These are phyloP conservation scores for Conticribra weissflogii DNA, from an alignment of 108 stramenopile species.

Conservation along the genomic window DNA sequence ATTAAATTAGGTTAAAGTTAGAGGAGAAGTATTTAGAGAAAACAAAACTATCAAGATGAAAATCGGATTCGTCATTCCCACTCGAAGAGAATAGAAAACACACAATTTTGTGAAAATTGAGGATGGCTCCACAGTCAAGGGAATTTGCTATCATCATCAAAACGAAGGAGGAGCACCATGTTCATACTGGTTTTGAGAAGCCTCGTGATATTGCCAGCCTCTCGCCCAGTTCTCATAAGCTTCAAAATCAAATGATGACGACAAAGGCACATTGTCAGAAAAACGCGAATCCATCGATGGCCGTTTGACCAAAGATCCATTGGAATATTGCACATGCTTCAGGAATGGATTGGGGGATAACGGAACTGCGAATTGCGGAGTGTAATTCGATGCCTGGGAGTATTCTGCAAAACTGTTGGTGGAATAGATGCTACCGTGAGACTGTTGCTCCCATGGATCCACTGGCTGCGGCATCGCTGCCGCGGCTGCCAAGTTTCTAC, in stretches of 20 bases:
- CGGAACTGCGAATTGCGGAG: conserved; percentile 11
- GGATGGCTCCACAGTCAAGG: no score
- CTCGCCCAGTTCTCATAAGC: conserved; percentile 21
- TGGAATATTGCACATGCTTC: conserved; percentile 8
- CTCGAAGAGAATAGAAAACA: no score
- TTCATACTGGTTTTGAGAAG: conserved; percentile 1
- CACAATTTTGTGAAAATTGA: no score
- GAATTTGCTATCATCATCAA: no score
- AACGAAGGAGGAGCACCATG: no score
- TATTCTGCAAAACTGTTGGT: conserved; percentile 2
- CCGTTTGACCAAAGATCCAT: conserved; percentile 5
- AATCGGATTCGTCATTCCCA: no score
- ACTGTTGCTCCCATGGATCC: not conserved
- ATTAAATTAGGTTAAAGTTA: no score
- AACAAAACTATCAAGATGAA: no score
- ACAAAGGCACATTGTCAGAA: not conserved
- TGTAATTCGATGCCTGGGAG: conserved; percentile 21
- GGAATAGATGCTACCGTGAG: conserved; percentile 9
- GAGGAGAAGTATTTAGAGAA: no score
- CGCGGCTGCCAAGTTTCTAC: conserved; percentile 22
- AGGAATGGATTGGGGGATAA: conserved; percentile 22
- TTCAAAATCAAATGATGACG: conserved; percentile 20
- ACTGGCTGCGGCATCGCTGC: conserved; percentile 12
- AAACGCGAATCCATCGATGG: not conserved
- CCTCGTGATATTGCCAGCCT: conserved; percentile 1